Conservation (phyloP, 345 rosid genomes). For the Populus tremula region DNA sequence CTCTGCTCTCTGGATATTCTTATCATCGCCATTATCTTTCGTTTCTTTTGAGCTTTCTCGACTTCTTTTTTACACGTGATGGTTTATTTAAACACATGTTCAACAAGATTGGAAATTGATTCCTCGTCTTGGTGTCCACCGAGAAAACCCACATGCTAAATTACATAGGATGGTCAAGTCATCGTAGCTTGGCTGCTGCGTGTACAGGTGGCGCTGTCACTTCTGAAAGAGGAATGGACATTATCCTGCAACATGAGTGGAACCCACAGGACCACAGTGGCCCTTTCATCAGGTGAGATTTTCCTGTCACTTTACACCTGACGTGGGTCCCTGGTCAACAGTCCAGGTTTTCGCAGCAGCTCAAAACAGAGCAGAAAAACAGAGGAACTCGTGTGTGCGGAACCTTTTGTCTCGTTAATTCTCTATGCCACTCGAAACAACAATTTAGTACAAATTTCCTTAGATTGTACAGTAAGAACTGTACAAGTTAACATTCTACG, state of each 20-base stretch:
- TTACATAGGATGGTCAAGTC: no score
- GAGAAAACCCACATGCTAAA: background rate
- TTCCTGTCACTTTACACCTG: background rate
- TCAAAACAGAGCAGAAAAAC: background rate
- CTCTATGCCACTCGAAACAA: background rate
- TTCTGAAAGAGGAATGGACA: no score
- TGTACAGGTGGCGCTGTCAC: background rate
- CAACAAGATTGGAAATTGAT: background rate
- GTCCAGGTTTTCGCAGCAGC: background rate
- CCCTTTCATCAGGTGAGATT: constrained; percentile 13
- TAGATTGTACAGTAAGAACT: background rate
- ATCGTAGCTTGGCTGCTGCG: background rate
- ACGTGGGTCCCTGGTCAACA: background rate
- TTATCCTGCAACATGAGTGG: no score
- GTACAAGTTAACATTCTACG: background rate
- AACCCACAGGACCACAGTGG: background rate
- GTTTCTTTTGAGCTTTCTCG: background rate
- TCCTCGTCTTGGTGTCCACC: background rate
- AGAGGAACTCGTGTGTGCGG: background rate
- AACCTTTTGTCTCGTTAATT: background rate
- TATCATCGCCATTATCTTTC: background rate
- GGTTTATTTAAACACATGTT: background rate
- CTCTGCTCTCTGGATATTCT: background rate
- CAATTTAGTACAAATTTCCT: background rate
- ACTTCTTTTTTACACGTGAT: background rate